Percentiles rank a stretch among this genome's conserved stretches.
phyloP scores from a whole-genome alignment of 1,284 basidiomycete genomes.

The Fomes fomentarius region DNA sequence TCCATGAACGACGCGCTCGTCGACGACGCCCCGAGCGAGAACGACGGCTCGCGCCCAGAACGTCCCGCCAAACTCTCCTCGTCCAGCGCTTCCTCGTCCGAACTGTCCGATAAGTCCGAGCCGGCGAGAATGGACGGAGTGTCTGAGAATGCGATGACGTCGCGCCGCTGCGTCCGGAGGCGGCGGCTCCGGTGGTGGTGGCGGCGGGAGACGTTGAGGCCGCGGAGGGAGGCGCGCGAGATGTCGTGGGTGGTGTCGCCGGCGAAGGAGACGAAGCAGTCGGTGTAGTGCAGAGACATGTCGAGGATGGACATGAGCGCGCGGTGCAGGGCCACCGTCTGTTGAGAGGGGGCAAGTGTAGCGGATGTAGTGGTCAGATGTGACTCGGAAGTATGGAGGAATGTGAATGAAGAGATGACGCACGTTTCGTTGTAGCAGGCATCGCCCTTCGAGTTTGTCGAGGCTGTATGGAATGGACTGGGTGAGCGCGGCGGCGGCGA shows the following conservation, averaged over 20 bases:
- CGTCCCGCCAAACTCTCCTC: constrained; percentile 26
- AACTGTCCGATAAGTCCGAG: constrained; percentile 30
- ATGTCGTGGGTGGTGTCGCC: constrained; percentile 63
- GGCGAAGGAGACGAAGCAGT: constrained; percentile 61
- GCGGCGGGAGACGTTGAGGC: constrained; percentile 45
- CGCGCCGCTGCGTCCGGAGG: constrained; percentile 50
- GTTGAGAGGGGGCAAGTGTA: background rate
- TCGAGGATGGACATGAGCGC: constrained; percentile 74
- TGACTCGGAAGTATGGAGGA: background rate
- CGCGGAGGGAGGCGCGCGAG: constrained; percentile 50
- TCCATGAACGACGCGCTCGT: constrained; percentile 41
- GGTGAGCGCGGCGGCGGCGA: background rate
- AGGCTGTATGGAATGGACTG: constrained; percentile 45
- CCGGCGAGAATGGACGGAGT: constrained; percentile 40
- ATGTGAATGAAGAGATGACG: constrained; percentile 32
- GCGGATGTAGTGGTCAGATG: background rate
- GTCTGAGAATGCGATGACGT: constrained; percentile 61
- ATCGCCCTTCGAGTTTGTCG: constrained; percentile 61
- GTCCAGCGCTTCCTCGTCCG: constrained; percentile 41
- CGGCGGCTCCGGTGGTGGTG: constrained; percentile 69
- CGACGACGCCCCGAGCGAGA: constrained; percentile 44
- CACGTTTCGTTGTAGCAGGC: constrained; percentile 71
- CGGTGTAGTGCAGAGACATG: constrained; percentile 69
- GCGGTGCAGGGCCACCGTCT: constrained; percentile 68
- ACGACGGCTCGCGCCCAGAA: constrained; percentile 42